A percentile compares a stretch with the other conserved stretches of the same genome.
Conservation (phyloP, 805 yeast genomes). For the Komagataella kurtzmanii region DNA sequence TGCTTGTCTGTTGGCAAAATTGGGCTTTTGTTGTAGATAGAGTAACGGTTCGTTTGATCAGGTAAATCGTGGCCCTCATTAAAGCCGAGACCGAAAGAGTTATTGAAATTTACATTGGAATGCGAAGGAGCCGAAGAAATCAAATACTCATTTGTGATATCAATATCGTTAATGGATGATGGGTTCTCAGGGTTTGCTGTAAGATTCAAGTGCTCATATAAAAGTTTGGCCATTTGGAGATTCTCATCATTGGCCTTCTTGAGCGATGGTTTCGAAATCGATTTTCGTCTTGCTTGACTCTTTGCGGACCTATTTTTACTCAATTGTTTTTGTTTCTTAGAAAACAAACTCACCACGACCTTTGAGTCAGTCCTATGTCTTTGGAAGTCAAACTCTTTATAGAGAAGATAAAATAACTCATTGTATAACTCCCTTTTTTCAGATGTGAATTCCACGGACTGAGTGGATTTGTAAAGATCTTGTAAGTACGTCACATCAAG, state of each 20-base stretch:
- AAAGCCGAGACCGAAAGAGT: background rate
- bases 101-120: background rate
- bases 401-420: background rate
- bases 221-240: background rate
- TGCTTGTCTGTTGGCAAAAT: background rate
- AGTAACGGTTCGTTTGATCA: background rate
- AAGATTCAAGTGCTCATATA: background rate
- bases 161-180: background rate
- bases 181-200: background rate
- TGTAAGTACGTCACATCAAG: background rate
- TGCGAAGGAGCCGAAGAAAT: background rate
- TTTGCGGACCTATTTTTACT: background rate
- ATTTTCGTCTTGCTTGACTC: background rate
- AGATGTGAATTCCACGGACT: background rate
- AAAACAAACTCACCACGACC: background rate
- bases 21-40: background rate
- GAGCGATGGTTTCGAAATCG: background rate
- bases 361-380: background rate
- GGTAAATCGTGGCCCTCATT: background rate
- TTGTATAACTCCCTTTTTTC: background rate
- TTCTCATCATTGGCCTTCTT: background rate
- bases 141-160: background rate
- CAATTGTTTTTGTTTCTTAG: background rate
- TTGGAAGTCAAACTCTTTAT: background rate
- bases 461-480: background rate